These are phyloP conservation scores for Trichoderma polysporum DNA, from an alignment of 2,329 filamentous ascomycete genomes.

Conservation along the genomic window DNA sequence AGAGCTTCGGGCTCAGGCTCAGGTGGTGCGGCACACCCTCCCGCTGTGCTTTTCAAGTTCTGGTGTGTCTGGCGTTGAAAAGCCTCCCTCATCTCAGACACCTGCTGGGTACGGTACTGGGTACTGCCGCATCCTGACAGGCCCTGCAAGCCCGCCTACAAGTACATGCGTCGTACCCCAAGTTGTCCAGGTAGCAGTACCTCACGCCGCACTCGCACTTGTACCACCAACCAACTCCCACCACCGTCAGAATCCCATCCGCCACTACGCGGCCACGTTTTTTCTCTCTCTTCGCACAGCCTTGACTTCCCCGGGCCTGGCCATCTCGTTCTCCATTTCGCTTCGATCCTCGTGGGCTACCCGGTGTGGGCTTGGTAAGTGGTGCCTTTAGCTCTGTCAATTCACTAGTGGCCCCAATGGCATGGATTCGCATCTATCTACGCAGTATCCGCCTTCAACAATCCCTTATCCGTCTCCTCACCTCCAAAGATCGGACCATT, in stretches of 20 bases:
- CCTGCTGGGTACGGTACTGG: neutral
- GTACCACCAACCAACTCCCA: neutral
- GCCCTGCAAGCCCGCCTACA: neutral
- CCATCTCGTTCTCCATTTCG: slow-evolving; percentile 10
- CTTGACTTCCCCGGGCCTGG: slow-evolving; percentile 4
- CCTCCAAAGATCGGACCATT: slow-evolving; percentile 14
- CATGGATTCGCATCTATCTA: slow-evolving; percentile 16
- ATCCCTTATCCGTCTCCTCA: slow-evolving; percentile 16
- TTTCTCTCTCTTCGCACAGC: neutral
- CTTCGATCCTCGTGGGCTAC: slow-evolving; percentile 8
- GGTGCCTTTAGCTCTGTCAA: slow-evolving; percentile 9
- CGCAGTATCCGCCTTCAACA: slow-evolving; percentile 8
- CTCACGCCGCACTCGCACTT: neutral
- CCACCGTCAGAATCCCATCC: neutral
- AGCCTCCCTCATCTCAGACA: neutral
- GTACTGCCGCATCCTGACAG: neutral
- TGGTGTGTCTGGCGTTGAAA: too few species aligned
- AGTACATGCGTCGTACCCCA: neutral
- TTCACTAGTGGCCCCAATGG: slow-evolving; percentile 15
- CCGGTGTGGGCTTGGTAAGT: slow-evolving; percentile 19
- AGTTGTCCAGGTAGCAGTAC: neutral
- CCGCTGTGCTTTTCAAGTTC: neutral
- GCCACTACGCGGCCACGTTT: neutral
- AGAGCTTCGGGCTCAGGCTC: slow-evolving; percentile 2
- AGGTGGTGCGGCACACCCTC: neutral